These are phyloP conservation scores for Tetracladium setigerum DNA, from an alignment of 495 filamentous ascomycete genomes.

Conservation along the genomic window DNA sequence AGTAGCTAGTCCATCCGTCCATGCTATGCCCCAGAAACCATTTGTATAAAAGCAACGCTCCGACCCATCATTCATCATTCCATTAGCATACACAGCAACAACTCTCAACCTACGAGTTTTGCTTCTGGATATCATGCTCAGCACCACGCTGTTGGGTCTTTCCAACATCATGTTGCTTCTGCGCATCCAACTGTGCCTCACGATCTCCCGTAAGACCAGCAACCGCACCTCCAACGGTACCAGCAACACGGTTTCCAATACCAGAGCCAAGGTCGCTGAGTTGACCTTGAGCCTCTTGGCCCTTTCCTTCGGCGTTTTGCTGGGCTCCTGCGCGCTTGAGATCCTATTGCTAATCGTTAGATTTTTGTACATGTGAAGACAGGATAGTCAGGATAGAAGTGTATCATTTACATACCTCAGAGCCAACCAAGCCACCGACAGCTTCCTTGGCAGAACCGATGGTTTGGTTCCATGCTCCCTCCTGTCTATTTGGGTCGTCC, in stretches of 20 bases:
- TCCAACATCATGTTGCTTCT: constrained; percentile 69
- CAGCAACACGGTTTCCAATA: constrained; percentile 60
- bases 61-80: not conserved
- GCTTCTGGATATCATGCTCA: constrained; percentile 74
- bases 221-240: constrained; percentile 59
- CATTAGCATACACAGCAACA: not conserved
- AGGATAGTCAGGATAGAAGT: not conserved
- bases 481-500: constrained; percentile 63
- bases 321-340: constrained; percentile 65
- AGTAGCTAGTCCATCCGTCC: no score
- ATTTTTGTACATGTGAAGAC: not conserved
- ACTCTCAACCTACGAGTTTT: constrained; percentile 28
- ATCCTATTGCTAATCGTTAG: constrained; percentile 25
- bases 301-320: constrained; percentile 77
- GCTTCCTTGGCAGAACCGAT: constrained; percentile 78
- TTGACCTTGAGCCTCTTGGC: constrained; percentile 78
- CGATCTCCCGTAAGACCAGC: constrained; percentile 67
- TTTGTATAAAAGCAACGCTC: not conserved
- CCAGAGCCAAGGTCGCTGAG: constrained; percentile 68
- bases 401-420: constrained; percentile 40
- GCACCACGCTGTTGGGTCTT: constrained; percentile 83
- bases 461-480: constrained; percentile 81
- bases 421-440: constrained; percentile 66
- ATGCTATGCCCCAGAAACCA: no score
- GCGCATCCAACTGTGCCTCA: constrained; percentile 48